Percentiles rank a stretch among this genome's conserved stretches.
Evolutionary conservation across 768 basidiomycete species (phyloP).

Genomic region (Lactarius vividus): DNA sequence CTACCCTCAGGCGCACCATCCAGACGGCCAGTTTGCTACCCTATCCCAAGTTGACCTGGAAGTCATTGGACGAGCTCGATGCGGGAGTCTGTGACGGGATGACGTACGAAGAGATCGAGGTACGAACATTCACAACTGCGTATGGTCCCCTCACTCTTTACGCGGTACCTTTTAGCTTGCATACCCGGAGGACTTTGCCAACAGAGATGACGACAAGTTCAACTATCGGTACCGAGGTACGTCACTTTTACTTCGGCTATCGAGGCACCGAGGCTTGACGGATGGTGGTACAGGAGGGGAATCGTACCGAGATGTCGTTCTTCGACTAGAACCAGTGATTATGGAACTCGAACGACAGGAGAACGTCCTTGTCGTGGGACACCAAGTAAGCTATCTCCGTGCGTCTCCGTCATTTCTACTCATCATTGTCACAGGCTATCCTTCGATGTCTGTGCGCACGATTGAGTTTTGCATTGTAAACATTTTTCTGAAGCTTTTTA

Average conservation of each 20-base stretch:
- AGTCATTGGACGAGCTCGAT: conserved; percentile 96
- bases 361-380: conserved; percentile 94
- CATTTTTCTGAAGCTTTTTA: not conserved
- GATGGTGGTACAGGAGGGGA: conserved; percentile 60
- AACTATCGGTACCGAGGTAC: conserved; percentile 92
- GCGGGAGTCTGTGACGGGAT: conserved; percentile 99
- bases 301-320: conserved; percentile 96
- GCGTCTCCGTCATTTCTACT: conserved; percentile 1
- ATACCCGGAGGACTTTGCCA: conserved; percentile 98
- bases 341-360: conserved; percentile 99
- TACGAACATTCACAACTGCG: conserved; percentile 32
- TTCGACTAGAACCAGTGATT: conserved; percentile 94
- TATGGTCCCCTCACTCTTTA: not conserved
- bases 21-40: conserved; percentile 83
- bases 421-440: conserved; percentile 52
- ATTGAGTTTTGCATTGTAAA: not conserved
- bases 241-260: conserved; percentile 6
- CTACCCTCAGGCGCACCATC: conserved; percentile 90
- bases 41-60: conserved; percentile 96
- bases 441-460: conserved; percentile 66
- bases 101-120: conserved; percentile 99
- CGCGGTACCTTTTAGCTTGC: conserved; percentile 52
- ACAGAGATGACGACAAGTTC: conserved; percentile 98
- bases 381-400: conserved; percentile 56
- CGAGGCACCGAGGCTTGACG: not conserved